Evolutionary conservation across 345 rosid species (phyloP).

Genomic region (Eucalyptus camaldulensis): DNA sequence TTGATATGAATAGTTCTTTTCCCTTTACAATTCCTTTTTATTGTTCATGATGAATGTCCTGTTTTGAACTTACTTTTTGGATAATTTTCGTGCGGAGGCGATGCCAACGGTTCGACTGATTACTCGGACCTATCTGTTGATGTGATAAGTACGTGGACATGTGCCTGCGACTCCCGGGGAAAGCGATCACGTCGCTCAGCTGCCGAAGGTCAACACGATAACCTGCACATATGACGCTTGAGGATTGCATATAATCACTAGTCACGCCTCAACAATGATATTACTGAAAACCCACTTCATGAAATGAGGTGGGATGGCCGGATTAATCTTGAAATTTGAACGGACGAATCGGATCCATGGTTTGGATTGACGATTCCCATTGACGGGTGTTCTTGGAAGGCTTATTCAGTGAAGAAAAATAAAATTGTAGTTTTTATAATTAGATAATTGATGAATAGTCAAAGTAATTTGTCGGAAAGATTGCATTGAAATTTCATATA

Average conservation of each 20-base stretch:
- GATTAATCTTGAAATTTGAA: background rate
- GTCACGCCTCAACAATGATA: background rate
- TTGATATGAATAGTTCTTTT: background rate
- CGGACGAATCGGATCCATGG: background rate
- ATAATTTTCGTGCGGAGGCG: background rate
- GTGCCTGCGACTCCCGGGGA: background rate
- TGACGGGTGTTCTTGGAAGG: background rate
- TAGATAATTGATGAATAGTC: background rate
- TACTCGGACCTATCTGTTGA: background rate
- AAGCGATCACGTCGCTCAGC: background rate
- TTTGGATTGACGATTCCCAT: background rate
- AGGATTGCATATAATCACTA: background rate
- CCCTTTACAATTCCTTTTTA: background rate
- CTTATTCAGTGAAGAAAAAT: background rate
- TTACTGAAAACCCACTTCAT: background rate
- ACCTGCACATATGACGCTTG: background rate
- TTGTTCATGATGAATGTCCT: background rate
- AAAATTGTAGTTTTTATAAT: too few species aligned
- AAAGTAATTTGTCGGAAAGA: accelerated
- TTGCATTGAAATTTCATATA: too few species aligned
- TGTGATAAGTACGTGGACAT: background rate
- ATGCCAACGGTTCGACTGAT: background rate
- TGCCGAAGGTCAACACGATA: background rate
- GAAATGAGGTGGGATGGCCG: background rate
- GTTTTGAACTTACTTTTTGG: background rate